Evolutionary conservation across 441 rosid genomes (phyloP).

Genomic region (Erysimum pusillum): DNA sequence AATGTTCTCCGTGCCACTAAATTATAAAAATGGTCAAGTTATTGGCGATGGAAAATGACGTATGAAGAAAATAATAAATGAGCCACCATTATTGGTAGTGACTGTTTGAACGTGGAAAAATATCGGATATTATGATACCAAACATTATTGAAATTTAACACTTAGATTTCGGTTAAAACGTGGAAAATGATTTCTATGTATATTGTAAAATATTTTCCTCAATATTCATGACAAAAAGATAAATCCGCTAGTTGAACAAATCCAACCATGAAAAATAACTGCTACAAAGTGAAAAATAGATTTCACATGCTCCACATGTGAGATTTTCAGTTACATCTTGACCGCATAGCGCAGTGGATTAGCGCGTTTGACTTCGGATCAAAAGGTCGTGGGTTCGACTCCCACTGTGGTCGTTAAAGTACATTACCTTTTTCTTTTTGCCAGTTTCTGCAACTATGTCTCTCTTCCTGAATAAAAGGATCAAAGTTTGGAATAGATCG

Average conservation of each 20-base stretch:
- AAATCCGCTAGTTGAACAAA: background rate
- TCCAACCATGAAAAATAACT: background rate
- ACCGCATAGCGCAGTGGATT: conserved; percentile 99
- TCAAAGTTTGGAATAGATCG: background rate
- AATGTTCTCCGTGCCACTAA: conserved; percentile 8
- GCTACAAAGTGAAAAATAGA: background rate
- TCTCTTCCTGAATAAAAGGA: background rate
- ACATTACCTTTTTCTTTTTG: no score
- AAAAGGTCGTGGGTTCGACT: conserved; percentile 99
- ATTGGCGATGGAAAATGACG: conserved; percentile 33
- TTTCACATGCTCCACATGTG: background rate
- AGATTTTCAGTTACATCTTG: background rate
- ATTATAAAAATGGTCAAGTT: no score
- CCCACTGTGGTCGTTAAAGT: conserved; percentile 82
- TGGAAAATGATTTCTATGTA: background rate
- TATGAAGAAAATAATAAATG: conserved; percentile 24
- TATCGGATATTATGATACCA: background rate
- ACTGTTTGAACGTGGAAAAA: conserved; percentile 37
- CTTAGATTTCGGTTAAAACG: background rate
- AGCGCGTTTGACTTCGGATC: conserved; percentile 99
- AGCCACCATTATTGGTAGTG: conserved; percentile 36
- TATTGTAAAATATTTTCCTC: background rate
- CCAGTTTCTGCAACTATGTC: background rate
- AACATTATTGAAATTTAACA: background rate
- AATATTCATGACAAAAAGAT: background rate